A percentile compares a stretch with the other conserved stretches of the same genome.
phyloP scores from a whole-genome alignment of 352 stramenopile species.

The Pythium phragmiticola region DNA sequence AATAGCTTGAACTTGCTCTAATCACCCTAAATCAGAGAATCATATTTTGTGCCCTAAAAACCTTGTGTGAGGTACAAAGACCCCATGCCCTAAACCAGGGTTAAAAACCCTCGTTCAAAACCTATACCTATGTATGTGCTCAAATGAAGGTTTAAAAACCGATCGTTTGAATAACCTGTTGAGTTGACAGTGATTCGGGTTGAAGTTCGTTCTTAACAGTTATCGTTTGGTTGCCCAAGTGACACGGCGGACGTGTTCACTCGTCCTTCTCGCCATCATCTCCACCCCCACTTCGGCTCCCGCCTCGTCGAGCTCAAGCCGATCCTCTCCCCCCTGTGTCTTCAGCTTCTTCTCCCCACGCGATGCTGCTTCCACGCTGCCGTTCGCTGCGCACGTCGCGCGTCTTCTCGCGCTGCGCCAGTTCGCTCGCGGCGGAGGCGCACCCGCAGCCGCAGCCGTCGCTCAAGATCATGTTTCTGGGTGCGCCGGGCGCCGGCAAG shows the following conservation, averaged over 20 bases:
- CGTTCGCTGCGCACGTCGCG: background rate
- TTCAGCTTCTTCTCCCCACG: background rate
- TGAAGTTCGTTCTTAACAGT: background rate
- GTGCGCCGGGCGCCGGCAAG: constrained; percentile 87
- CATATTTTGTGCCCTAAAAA: no score
- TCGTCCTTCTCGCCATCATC: background rate
- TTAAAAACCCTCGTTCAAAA: no score
- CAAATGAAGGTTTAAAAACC: no score
- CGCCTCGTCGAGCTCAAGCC: background rate
- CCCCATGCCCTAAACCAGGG: no score
- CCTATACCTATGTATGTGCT: no score
- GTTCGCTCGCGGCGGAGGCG: constrained; percentile 18
- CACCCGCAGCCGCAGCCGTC: constrained; percentile 25
- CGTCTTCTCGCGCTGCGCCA: constrained; percentile 3
- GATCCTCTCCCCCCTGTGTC: background rate
- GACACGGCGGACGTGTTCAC: constrained; percentile 12
- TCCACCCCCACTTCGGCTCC: constrained; percentile 1
- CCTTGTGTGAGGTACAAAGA: no score
- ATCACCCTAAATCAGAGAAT: no score
- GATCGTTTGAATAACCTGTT: no score
- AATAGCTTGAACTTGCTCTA: no score
- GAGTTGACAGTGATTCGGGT: constrained; percentile 3
- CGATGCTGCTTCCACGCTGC: constrained; percentile 15
- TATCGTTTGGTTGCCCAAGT: background rate
- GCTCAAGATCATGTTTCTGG: constrained; percentile 90